Percentiles rank a stretch among this genome's conserved stretches.
phyloP scores from a whole-genome alignment of 306 rosid species.

The Vigna angularis region DNA sequence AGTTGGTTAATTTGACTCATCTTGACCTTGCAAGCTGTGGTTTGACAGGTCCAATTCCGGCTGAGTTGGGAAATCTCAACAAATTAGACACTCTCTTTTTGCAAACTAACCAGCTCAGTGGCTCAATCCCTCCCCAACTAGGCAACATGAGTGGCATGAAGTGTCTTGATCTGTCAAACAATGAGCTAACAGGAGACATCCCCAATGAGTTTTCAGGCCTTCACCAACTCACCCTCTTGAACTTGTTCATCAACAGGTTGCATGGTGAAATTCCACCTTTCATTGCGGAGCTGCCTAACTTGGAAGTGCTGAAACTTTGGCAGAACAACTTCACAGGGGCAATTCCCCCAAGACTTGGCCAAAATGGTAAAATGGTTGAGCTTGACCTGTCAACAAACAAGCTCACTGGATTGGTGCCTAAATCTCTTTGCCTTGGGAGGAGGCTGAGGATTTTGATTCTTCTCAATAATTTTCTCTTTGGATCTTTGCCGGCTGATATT shows the following conservation, averaged over 20 bases:
- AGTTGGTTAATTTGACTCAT: constrained; percentile 64
- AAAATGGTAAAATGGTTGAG: constrained; percentile 66
- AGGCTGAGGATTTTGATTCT: constrained; percentile 70
- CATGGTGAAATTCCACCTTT: constrained; percentile 78
- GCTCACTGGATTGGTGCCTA: constrained; percentile 84
- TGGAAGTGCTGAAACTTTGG: constrained; percentile 83
- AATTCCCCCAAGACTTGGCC: constrained; percentile 78
- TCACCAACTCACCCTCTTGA: constrained; percentile 69
- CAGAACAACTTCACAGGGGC: constrained; percentile 84
- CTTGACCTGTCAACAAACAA: constrained; percentile 88
- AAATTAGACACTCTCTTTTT: constrained; percentile 75
- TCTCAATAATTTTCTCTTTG: constrained; percentile 82
- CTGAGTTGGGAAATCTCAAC: constrained; percentile 71
- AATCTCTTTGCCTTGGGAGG: constrained; percentile 70
- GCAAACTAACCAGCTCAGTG: constrained; percentile 83
- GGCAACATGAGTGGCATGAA: constrained; percentile 70
- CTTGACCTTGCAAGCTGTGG: constrained; percentile 86
- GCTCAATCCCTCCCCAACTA: constrained; percentile 69
- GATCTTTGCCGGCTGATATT: constrained; percentile 77
- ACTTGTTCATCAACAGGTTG: constrained; percentile 82
- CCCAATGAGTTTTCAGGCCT: constrained; percentile 73
- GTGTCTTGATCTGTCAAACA: constrained; percentile 83
- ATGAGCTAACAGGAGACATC: constrained; percentile 75
- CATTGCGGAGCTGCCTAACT: constrained; percentile 70
- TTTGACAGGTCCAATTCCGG: constrained; percentile 77